Evolutionary conservation across 208 protist species (phyloP).

Genomic region (Crithidia acanthocephali): DNA sequence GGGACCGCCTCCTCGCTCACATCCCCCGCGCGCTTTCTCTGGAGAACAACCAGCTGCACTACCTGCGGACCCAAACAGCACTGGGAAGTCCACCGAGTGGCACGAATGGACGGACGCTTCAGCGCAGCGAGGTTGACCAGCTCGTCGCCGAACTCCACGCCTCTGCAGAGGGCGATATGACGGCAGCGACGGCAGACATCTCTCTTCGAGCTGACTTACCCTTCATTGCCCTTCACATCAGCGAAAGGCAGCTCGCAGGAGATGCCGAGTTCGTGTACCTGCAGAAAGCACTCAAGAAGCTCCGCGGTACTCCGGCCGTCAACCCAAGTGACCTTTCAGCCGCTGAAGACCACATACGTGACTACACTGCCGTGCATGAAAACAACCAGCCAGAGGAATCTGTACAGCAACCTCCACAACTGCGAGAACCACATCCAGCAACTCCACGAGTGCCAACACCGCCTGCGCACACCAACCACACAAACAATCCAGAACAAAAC

Average conservation of each 20-base stretch:
- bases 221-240: constrained; percentile 3
- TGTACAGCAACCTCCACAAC: too few species aligned
- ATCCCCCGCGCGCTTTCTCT: constrained; percentile 13
- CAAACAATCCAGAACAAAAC: too few species aligned
- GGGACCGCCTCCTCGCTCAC: constrained; percentile 23
- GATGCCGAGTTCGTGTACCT: constrained; percentile 14
- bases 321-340: background rate
- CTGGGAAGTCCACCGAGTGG: background rate
- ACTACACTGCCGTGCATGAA: constrained; percentile 11
- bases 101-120: background rate
- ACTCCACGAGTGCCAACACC: too few species aligned
- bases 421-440: too few species aligned
- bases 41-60: constrained; percentile 29
- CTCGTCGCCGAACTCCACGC: background rate
- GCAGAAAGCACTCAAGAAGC: background rate
- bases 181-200: background rate
- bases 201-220: constrained; percentile 10
- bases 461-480: too few species aligned
- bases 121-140: background rate
- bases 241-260: background rate
- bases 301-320: background rate
- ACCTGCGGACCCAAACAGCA: constrained; percentile 22
- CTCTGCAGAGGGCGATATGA: background rate
- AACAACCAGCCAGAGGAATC: too few species aligned
- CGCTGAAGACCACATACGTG: constrained; percentile 1